These are phyloP conservation scores for Zygnema circumcarinatum DNA, from an alignment of 139 green algal species.

Conservation along the genomic window DNA sequence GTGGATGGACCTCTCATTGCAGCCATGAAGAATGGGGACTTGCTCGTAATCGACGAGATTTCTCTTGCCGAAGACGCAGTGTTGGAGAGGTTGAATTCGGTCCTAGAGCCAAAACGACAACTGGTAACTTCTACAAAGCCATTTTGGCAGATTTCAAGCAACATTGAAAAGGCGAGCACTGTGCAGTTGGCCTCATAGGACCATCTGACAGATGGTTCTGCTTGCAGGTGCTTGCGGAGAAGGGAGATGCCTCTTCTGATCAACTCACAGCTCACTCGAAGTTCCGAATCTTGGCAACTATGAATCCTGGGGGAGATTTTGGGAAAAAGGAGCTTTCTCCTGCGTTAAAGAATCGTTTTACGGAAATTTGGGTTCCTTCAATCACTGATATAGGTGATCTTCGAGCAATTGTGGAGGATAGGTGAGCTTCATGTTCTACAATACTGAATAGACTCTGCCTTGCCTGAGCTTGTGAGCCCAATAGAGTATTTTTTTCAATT, in stretches of 20 bases:
- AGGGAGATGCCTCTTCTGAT: slow-evolving; percentile 81
- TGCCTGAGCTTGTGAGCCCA: too few species aligned
- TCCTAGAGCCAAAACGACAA: slow-evolving; percentile 88
- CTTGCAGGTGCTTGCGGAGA: slow-evolving; percentile 82
- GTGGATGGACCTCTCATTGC: slow-evolving; percentile 92
- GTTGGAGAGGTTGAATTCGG: slow-evolving; percentile 96
- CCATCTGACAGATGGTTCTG: neutral
- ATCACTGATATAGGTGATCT: slow-evolving; percentile 63
- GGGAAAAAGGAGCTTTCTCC: slow-evolving; percentile 98
- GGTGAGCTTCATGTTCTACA: too few species aligned
- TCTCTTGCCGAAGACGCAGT: slow-evolving; percentile 98
- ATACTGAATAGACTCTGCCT: too few species aligned
- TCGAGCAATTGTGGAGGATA: slow-evolving; percentile 58
- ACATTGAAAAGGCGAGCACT: too few species aligned
- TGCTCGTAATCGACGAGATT: slow-evolving; percentile 97
- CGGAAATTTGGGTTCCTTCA: slow-evolving; percentile 74
- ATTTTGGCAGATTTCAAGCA: too few species aligned
- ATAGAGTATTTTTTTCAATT: too few species aligned
- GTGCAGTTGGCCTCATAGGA: too few species aligned
- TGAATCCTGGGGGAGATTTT: slow-evolving; percentile 97
- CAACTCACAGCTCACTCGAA: slow-evolving; percentile 78
- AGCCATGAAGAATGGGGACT: slow-evolving; percentile 91
- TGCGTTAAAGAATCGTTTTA: slow-evolving; percentile 94
- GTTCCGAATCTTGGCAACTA: slow-evolving; percentile 94
- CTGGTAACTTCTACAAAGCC: slow-evolving; percentile 70